Evolutionary conservation across 2,329 filamentous ascomycete species (phyloP), one percentile per base, ranked within the genome.

Genomic region (Epichloe typhina): DNA sequence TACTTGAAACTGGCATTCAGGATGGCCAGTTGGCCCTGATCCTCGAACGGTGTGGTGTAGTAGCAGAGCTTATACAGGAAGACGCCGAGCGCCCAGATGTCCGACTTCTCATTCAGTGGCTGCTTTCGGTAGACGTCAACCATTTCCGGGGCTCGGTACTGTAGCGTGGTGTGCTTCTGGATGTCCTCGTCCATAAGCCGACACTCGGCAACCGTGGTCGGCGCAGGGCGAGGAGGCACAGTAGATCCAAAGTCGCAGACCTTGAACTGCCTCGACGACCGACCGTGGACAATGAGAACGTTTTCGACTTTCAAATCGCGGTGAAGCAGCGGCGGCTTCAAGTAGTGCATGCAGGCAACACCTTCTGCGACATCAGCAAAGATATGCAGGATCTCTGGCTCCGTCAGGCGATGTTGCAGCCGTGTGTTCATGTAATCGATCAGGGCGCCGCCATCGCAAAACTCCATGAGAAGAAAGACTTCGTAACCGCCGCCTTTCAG

Each of bases 381-480:
- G 68, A 98, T 97, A 72, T 90, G 86, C 60, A 98, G 73, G 59
- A 98, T 95, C 73, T 98, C 93, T 47, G 93, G 91, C 72, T 98
- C 93, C 37, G 91, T 98, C 67, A 98, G 75, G 47, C 93, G 86
- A 66, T 98, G 90, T 70, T 98, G 93, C 61, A 98, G 72, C 49
- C 93, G 82, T 37, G 93, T 98, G 70, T 98, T 98, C 93, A 98
- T 98, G 66, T 97, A 98, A 71, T 98, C 93, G 65, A 98, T 98
- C 64, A 98, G 72, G 37, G 93, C 91, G 56, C 93, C 93, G 47
- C 93, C 93, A 62, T 86, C 82, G 71, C 93, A 98, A 69, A 84
- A 96, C 66, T 98, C 93, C 93, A 98, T 98, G 57, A 98, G 82
- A 62, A 98, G 68, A 62, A 98, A 98, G 52, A 98, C 93, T 73